phyloP scores from a whole-genome alignment of 108 stramenopile species.

The Discostella stelligeroides region DNA sequence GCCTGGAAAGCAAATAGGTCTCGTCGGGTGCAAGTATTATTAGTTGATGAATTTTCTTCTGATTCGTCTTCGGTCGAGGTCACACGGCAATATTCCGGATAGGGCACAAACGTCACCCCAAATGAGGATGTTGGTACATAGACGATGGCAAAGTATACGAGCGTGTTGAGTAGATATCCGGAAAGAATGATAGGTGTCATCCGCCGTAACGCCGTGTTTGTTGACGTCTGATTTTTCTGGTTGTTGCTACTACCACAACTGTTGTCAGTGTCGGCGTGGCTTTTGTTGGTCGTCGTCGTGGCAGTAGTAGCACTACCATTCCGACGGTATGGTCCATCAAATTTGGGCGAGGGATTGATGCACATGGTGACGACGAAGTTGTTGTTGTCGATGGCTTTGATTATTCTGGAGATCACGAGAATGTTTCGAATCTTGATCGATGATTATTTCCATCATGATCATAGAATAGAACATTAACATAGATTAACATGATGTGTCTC shows the following conservation, averaged over 20 bases:
- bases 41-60: not conserved
- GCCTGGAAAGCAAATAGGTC: constrained; percentile 61
- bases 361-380: too few relatives aligned
- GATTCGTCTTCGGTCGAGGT: not conserved
- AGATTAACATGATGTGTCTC: too few relatives aligned
- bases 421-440: too few relatives aligned
- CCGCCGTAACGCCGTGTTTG: constrained; percentile 4
- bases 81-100: constrained; percentile 9
- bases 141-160: not conserved
- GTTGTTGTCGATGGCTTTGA: too few relatives aligned
- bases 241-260: not conserved
- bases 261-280: not conserved
- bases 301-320: too few relatives aligned
- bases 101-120: not conserved
- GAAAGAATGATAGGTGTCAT: constrained; percentile 12
- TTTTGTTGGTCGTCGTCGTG: too few relatives aligned
- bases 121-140: not conserved
- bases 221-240: not conserved
- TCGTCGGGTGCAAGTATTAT: constrained; percentile 34
- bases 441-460: too few relatives aligned
- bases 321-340: too few relatives aligned
- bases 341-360: too few relatives aligned
- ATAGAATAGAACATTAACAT: too few relatives aligned
- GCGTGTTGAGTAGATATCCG: constrained; percentile 29
- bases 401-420: too few relatives aligned